Evolutionary conservation across 1,284 basidiomycete genomes (phyloP).

Genomic region (Singerocomus inundabilis): DNA sequence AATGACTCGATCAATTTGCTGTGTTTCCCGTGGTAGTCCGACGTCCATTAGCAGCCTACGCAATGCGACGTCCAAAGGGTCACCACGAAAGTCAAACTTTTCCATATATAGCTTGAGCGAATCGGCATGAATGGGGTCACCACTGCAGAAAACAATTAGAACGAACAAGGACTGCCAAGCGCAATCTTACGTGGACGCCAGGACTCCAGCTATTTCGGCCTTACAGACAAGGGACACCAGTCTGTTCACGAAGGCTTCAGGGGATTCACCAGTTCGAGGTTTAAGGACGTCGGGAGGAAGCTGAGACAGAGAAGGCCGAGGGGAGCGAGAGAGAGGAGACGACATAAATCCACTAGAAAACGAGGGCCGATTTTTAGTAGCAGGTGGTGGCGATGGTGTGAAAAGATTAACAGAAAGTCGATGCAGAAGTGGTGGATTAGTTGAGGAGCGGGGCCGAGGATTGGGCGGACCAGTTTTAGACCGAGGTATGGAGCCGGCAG

Average conservation of each 20-base stretch:
- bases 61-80: conserved; percentile 90
- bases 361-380: conserved; percentile 28
- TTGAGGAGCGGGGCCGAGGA: conserved; percentile 54
- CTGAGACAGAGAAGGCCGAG: conserved; percentile 47
- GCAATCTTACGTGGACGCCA: conserved; percentile 73
- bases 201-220: conserved; percentile 71
- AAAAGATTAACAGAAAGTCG: conserved; percentile 71
- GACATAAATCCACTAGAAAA: conserved; percentile 24
- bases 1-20: conserved; percentile 97
- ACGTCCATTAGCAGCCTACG: conserved; percentile 91
- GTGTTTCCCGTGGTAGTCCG: conserved; percentile 90
- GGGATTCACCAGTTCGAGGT: conserved; percentile 63
- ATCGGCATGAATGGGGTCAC: conserved; percentile 68
- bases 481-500: conserved; percentile 14
- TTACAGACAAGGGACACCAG: conserved; percentile 65
- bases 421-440: conserved; percentile 69
- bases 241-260: conserved; percentile 66
- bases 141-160: conserved; percentile 42
- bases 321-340: conserved; percentile 42
- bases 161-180: not conserved
- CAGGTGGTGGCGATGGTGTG: conserved; percentile 43
- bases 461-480: conserved; percentile 15
- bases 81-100: conserved; percentile 77
- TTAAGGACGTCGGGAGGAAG: conserved; percentile 47
- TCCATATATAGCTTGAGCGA: conserved; percentile 75